These are phyloP conservation scores for Ophiostoma pallidulum DNA, from an alignment of 2,329 filamentous ascomycete species.

Conservation along the genomic window DNA sequence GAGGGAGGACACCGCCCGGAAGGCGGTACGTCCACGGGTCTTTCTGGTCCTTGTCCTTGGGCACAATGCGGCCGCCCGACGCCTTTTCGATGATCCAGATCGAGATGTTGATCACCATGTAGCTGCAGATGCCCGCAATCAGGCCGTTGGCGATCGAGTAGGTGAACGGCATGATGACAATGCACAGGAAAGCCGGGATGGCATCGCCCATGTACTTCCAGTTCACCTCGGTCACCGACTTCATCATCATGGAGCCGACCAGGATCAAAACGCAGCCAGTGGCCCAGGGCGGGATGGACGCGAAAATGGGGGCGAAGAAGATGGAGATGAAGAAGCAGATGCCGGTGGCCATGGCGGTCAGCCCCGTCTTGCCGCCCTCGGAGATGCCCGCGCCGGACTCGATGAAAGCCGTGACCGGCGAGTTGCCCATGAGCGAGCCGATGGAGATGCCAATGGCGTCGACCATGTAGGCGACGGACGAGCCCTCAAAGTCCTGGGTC, in stretches of 20 bases:
- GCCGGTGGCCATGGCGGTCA: slow-evolving; percentile 61
- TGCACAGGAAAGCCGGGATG: slow-evolving; percentile 64
- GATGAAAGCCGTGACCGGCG: slow-evolving; percentile 65
- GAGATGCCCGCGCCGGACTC: slow-evolving; percentile 68
- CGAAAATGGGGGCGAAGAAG: slow-evolving; percentile 69
- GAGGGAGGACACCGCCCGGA: slow-evolving; percentile 63
- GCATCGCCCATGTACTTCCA: slow-evolving; percentile 70
- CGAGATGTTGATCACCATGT: slow-evolving; percentile 71
- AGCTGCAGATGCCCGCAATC: slow-evolving; percentile 64
- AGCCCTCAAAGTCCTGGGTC: slow-evolving; percentile 79
- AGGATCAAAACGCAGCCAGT: slow-evolving; percentile 65
- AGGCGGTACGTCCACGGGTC: slow-evolving; percentile 54
- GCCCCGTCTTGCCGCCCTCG: slow-evolving; percentile 62
- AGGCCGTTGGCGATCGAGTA: slow-evolving; percentile 75
- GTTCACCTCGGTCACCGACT: slow-evolving; percentile 64
- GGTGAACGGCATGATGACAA: slow-evolving; percentile 67
- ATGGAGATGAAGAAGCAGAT: slow-evolving; percentile 61
- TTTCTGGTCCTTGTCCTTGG: slow-evolving; percentile 49
- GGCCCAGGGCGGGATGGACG: slow-evolving; percentile 69
- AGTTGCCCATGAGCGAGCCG: slow-evolving; percentile 58
- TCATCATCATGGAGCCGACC: slow-evolving; percentile 71
- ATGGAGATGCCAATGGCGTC: slow-evolving; percentile 65
- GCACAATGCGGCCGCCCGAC: too few relatives aligned
- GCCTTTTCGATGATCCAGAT: too few relatives aligned
- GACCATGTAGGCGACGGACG: slow-evolving; percentile 66